A percentile compares a stretch with the other conserved stretches of the same genome.
These are phyloP conservation scores for Pouteria campechiana DNA, from an alignment of 179 eudicot genomes.

Conservation along the genomic window DNA sequence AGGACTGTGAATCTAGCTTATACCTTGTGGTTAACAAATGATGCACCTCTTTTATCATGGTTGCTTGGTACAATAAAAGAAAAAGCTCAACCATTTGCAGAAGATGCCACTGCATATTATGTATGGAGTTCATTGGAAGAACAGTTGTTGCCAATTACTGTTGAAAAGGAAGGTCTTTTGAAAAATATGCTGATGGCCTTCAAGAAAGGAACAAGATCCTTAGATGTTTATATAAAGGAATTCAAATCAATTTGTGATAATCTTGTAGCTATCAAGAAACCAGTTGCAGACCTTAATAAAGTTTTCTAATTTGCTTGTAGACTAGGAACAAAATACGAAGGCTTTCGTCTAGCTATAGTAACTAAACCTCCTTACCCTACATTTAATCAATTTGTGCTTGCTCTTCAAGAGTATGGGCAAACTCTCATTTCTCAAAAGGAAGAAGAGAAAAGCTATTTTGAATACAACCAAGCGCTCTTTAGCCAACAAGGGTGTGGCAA, in stretches of 20 bases:
- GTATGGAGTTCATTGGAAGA: neutral
- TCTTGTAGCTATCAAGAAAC: conserved; percentile 1
- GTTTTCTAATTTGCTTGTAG: conserved; percentile 1
- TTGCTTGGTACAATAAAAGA: conserved; percentile 3
- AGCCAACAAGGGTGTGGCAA: neutral
- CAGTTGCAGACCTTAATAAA: neutral
- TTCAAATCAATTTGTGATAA: neutral
- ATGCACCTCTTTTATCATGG: conserved; percentile 1
- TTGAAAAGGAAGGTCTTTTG: neutral
- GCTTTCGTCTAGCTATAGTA: neutral
- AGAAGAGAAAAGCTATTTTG: neutral
- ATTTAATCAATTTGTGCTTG: neutral
- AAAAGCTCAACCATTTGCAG: neutral
- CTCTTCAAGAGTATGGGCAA: conserved; percentile 1
- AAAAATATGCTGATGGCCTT: neutral
- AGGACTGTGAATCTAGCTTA: neutral
- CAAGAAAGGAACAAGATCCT: neutral
- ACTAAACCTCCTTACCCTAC: conserved; percentile 5
- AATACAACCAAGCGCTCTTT: neutral
- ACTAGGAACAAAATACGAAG: neutral
- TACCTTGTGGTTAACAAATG: neutral
- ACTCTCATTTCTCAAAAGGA: neutral
- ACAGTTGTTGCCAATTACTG: neutral
- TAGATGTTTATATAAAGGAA: neutral
- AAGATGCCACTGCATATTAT: neutral